A percentile compares a stretch with the other conserved stretches of the same genome.
Conservation (phyloP, 1,139 yeast genomes). For the Kodamaea arcana region DNA sequence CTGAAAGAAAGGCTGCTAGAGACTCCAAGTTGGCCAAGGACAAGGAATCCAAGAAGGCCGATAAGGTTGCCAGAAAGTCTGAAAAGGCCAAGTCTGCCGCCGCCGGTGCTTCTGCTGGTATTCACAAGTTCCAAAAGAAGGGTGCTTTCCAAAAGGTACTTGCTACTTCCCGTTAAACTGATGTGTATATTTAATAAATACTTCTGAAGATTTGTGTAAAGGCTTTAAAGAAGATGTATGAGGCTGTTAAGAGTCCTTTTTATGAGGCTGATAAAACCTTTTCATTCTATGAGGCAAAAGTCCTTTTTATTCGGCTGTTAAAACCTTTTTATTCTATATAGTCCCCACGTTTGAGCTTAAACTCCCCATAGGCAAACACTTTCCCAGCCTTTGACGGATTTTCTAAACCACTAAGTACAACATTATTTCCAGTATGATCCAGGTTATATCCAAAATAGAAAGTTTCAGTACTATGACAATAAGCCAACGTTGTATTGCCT, state of each 20-base stretch:
- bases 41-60: constrained; percentile 94
- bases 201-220: no score
- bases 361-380: constrained; percentile 36
- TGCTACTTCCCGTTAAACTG: constrained; percentile 88
- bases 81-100: constrained; percentile 86
- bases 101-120: constrained; percentile 55
- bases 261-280: no score
- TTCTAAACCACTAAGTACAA: constrained; percentile 27
- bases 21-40: constrained; percentile 85
- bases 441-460: constrained; percentile 37
- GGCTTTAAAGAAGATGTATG: no score
- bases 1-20: constrained; percentile 97
- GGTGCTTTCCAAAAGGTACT: constrained; percentile 96
- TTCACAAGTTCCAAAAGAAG: constrained; percentile 84
- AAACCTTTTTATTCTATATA: constrained; percentile 5
- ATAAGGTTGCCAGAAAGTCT: constrained; percentile 92
- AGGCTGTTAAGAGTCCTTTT: no score
- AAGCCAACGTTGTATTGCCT: constrained; percentile 20
- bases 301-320: not conserved
- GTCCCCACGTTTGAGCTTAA: constrained; percentile 11
- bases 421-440: constrained; percentile 13
- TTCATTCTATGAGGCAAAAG: no score
- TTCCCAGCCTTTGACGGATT: constrained; percentile 16
- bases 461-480: constrained; percentile 43
- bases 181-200: constrained; percentile 14